These are phyloP conservation scores for Danielia reshetovae DNA, from an alignment of 805 yeast genomes.

Conservation along the genomic window DNA sequence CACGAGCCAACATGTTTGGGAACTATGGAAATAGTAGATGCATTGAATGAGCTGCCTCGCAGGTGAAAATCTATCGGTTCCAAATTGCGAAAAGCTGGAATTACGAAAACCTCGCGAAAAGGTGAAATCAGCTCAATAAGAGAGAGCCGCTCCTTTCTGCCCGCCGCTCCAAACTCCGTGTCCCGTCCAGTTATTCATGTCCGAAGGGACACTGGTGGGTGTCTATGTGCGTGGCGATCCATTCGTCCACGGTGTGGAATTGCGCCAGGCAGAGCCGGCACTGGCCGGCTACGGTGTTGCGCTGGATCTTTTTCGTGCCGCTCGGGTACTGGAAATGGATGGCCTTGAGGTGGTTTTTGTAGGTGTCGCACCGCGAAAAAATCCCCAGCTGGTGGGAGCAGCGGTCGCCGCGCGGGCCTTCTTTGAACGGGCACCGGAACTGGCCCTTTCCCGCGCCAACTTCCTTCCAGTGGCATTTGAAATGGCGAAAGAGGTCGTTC, in stretches of 20 bases:
- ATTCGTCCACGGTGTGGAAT: slow-evolving; percentile 69
- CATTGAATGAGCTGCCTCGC: too few relatives aligned
- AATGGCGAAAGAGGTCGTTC: slow-evolving; percentile 81
- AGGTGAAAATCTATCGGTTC: too few relatives aligned
- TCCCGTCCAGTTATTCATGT: too few relatives aligned
- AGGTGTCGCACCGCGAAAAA: slow-evolving; percentile 87
- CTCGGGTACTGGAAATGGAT: slow-evolving; percentile 85
- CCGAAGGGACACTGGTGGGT: slow-evolving; percentile 31
- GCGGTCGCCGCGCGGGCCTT: slow-evolving; percentile 26
- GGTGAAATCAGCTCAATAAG: too few relatives aligned
- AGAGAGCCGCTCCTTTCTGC: too few relatives aligned
- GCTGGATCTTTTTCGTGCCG: slow-evolving; percentile 77
- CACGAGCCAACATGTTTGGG: too few relatives aligned
- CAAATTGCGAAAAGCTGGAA: too few relatives aligned
- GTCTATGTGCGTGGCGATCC: slow-evolving; percentile 77
- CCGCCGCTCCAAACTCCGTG: too few relatives aligned
- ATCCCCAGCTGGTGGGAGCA: slow-evolving; percentile 81
- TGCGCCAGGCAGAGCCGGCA: slow-evolving; percentile 72
- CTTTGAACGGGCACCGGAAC: slow-evolving; percentile 75
- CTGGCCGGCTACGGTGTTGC: slow-evolving; percentile 62
- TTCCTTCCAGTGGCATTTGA: slow-evolving; percentile 81
- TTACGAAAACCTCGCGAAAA: too few relatives aligned
- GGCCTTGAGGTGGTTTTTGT: slow-evolving; percentile 85
- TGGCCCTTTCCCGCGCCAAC: slow-evolving; percentile 62
- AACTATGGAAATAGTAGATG: too few relatives aligned